Evolutionary conservation across 768 basidiomycete genomes (phyloP).

Genomic region (Termitomyces sp.): DNA sequence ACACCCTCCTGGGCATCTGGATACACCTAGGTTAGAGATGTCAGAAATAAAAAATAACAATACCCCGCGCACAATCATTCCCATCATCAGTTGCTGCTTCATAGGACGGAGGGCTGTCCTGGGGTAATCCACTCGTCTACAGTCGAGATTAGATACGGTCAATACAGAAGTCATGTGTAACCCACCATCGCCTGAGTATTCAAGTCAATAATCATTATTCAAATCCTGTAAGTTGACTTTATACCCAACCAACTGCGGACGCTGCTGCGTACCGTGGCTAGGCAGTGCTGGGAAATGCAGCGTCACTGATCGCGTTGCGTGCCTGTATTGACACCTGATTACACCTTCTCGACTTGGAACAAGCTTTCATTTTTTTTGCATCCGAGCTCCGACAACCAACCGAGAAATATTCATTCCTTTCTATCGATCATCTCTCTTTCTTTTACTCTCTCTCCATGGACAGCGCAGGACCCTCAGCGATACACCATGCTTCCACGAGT

Average conservation of each 20-base stretch:
- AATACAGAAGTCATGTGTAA: neutral
- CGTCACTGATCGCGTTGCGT: neutral
- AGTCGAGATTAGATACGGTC: neutral
- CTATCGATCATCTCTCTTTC: constrained; percentile 15
- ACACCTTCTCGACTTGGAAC: neutral
- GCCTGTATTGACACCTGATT: constrained; percentile 1
- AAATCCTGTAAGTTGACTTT: neutral
- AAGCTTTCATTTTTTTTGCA: constrained; percentile 10
- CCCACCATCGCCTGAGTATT: constrained; percentile 21
- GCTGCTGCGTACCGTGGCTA: constrained; percentile 2
- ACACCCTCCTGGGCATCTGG: neutral
- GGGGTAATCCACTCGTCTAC: constrained; percentile 15
- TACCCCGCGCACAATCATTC: constrained; percentile 21
- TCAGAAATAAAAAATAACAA: neutral
- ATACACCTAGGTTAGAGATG: neutral
- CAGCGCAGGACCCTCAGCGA: constrained; percentile 24
- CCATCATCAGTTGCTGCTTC: constrained; percentile 29
- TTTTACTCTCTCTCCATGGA: constrained; percentile 16
- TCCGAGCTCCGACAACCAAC: constrained; percentile 15
- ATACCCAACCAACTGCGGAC: constrained; percentile 9
- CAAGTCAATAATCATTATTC: constrained; percentile 24
- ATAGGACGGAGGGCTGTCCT: constrained; percentile 48
- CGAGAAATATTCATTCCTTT: constrained; percentile 10
- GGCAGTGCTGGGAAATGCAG: constrained; percentile 1
- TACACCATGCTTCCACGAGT: constrained; percentile 14